Conservation (phyloP, 2,329 filamentous ascomycete species). For the Lasiodiplodia citricola region DNA sequence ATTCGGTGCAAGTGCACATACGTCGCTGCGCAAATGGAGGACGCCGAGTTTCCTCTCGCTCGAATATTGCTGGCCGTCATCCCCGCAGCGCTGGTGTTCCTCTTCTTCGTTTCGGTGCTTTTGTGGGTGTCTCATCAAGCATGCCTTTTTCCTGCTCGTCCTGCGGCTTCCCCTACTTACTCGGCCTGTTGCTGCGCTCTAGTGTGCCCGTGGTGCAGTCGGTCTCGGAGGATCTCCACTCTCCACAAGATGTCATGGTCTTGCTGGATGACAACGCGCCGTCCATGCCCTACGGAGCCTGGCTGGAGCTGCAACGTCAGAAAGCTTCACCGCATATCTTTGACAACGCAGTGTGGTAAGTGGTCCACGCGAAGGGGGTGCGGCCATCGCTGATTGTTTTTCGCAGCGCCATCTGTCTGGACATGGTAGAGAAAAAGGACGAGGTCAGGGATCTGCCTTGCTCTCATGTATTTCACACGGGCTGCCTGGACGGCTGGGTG, state of each 20-base stretch:
- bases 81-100: conserved; percentile 9
- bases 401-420: conserved; percentile 7
- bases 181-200: neutral
- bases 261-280: conserved; percentile 1
- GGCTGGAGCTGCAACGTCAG: conserved; percentile 2
- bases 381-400: neutral
- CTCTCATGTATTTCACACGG: conserved; percentile 8
- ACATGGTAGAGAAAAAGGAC: neutral
- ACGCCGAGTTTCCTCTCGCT: neutral
- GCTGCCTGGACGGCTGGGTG: conserved; percentile 9
- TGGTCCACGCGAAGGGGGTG: neutral
- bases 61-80: conserved; percentile 2
- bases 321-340: neutral
- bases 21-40: neutral
- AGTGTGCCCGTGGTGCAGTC: conserved; percentile 13
- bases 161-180: neutral
- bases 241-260: neutral
- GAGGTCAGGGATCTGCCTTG: conserved; percentile 5
- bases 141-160: neutral
- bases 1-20: neutral
- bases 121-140: conserved; percentile 1
- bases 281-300: conserved; percentile 4
- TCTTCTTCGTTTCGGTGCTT: conserved; percentile 18
- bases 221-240: neutral
- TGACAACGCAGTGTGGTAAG: conserved; percentile 9